Percentiles rank a stretch among this genome's conserved stretches.
phyloP scores from a whole-genome alignment of 805 yeast genomes.

The Candida manassasensis region DNA sequence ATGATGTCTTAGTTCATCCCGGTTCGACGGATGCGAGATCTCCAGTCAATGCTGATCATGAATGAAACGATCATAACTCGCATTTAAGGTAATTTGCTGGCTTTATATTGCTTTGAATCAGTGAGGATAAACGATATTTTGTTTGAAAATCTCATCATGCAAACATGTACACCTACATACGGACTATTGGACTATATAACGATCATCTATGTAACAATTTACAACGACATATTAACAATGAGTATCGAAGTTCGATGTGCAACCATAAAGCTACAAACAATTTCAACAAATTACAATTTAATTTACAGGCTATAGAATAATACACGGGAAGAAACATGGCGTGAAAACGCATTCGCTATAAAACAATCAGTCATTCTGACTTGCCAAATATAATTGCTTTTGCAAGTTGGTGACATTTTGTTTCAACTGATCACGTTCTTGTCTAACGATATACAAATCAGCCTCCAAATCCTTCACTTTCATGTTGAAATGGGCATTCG shows the following conservation, averaged over 20 bases:
- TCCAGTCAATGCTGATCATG: no score
- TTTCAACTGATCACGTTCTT: constrained; percentile 77
- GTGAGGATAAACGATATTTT: no score
- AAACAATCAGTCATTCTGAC: constrained; percentile 6
- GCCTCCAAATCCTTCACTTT: constrained; percentile 81
- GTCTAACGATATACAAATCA: constrained; percentile 71
- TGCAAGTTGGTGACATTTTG: constrained; percentile 55
- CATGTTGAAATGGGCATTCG: constrained; percentile 59
- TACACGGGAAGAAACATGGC: not conserved
- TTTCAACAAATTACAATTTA: not conserved
- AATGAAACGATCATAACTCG: no score
- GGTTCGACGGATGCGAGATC: constrained; percentile 8
- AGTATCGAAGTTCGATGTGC: no score
- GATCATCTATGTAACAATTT: no score
- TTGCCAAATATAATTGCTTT: constrained; percentile 44
- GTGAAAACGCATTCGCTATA: not conserved
- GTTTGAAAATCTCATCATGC: no score
- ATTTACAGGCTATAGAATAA: not conserved
- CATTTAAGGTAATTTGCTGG: no score
- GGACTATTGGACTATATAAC: no score
- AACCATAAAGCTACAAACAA: not conserved
- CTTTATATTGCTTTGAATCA: no score
- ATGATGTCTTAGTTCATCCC: constrained; percentile 20
- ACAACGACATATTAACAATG: no score
- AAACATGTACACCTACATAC: no score